Conservation (phyloP, 2,329 filamentous ascomycete species). For the Biscogniauxia marginata region DNA sequence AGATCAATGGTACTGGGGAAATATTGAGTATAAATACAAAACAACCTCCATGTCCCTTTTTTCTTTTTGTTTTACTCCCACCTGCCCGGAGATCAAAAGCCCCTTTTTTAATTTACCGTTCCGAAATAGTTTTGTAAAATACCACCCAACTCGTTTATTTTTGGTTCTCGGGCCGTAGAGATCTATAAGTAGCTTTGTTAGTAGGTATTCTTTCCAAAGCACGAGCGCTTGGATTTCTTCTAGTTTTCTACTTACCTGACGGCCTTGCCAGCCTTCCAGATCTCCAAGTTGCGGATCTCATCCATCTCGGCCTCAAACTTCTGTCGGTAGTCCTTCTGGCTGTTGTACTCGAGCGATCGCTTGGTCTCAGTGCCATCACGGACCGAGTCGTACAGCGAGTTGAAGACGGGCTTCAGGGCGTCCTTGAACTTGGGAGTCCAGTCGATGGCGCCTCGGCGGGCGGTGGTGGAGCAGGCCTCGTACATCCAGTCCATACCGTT, state of each 20-base stretch:
- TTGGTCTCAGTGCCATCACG: slow-evolving; percentile 89
- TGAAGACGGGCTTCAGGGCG: slow-evolving; percentile 97
- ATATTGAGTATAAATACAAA: slow-evolving; percentile 39
- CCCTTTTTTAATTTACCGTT: slow-evolving; percentile 23
- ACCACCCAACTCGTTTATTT: slow-evolving; percentile 51
- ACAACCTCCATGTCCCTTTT: slow-evolving; percentile 11
- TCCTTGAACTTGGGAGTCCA: slow-evolving; percentile 98
- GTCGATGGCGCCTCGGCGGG: slow-evolving; percentile 97
- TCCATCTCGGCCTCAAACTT: slow-evolving; percentile 98
- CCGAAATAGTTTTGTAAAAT: slow-evolving; percentile 20
- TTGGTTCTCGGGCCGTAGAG: slow-evolving; percentile 84
- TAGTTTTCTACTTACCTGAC: slow-evolving; percentile 64
- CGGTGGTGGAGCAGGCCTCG: slow-evolving; percentile 98
- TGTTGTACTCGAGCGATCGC: slow-evolving; percentile 96
- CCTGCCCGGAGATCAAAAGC: slow-evolving; percentile 21
- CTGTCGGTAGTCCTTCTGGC: slow-evolving; percentile 91
- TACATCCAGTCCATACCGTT: slow-evolving; percentile 99
- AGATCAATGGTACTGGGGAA: slow-evolving; percentile 25
- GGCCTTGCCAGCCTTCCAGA: slow-evolving; percentile 98
- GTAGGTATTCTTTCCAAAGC: slow-evolving; percentile 1
- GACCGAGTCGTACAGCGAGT: slow-evolving; percentile 92
- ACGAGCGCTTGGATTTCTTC: not conserved
- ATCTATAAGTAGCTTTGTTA: slow-evolving; percentile 40
- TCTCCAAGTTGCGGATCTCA: slow-evolving; percentile 97
- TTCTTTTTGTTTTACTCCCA: slow-evolving; percentile 15